Evolutionary conservation across 2,329 filamentous ascomycete genomes (phyloP), one percentile per base, ranked within the genome.

Genomic region (Trichoderma oligosporum): DNA sequence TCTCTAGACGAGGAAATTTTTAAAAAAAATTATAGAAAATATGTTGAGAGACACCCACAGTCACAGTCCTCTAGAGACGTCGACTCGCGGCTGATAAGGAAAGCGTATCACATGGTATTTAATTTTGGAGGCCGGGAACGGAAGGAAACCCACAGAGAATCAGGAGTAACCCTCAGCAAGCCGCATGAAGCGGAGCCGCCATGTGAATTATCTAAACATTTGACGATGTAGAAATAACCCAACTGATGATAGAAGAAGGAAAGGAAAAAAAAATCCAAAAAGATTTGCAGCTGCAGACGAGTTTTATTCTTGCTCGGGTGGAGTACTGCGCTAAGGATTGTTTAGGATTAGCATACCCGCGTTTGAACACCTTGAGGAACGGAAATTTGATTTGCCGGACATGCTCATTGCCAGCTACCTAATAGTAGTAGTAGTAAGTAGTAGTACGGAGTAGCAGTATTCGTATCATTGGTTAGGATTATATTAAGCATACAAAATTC

Each of bases 51-150:
- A 59, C 57, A 75, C 77, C 77, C 78, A 80, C 78, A 77, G 77
- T 74, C 75, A 73, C 70, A 70, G 71, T 74, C 76, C 76, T 72
- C 62, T 63, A 47, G 57, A 65, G 62, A 66, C 60, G 70, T 65
- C 62, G 65, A 65, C 64, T 49, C 60, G 67, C 67, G 75, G 72
- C 77, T 78, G 74, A 68, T 74, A 72, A 61, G 72, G 70, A 75
- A 78, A 76, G 76, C 75, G 70, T 68, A 67, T 75, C 72, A 73
- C 75, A 65, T 65, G 63, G 62, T 8, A 47, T 67, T 76, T 72
- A 60, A 64, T 80, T 59, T 76, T 64, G 77, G 76, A 70, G 78
- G 78, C 78, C 76, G 78, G 78, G 78, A 80, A 80, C 78, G 78
- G 77, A 78, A 74, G 76, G 72, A 78, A 72, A 78, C 74, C 73